These are phyloP conservation scores for Thalassiosira profunda DNA, from an alignment of 108 stramenopile genomes.

Conservation along the genomic window DNA sequence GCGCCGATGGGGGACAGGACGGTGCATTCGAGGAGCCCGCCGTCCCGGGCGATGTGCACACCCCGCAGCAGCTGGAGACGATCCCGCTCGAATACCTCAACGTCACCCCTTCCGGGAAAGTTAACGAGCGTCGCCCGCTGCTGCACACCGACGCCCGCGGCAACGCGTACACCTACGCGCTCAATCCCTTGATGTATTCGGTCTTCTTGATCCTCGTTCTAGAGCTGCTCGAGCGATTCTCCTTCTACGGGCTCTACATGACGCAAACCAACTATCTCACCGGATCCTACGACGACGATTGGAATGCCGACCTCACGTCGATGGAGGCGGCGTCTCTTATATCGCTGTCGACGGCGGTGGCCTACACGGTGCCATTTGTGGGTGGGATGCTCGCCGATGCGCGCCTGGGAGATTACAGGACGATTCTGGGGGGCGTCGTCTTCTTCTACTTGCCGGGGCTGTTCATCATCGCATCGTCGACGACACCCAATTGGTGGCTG, in stretches of 20 bases:
- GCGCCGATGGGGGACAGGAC: neutral
- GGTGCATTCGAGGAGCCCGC: neutral
- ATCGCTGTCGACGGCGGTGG: conserved; percentile 78
- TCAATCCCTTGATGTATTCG: conserved; percentile 68
- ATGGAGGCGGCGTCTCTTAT: conserved; percentile 74
- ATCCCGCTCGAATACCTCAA: conserved; percentile 29
- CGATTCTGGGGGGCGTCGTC: conserved; percentile 67
- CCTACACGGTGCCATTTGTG: conserved; percentile 88
- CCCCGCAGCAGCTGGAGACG: conserved; percentile 8
- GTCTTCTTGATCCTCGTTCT: conserved; percentile 82
- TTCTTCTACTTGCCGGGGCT: conserved; percentile 81
- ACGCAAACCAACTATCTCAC: conserved; percentile 86
- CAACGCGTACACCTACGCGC: conserved; percentile 54
- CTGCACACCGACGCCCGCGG: conserved; percentile 62
- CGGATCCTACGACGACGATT: conserved; percentile 75
- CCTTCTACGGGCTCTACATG: conserved; percentile 85
- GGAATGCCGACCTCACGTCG: conserved; percentile 77
- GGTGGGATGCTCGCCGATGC: conserved; percentile 83
- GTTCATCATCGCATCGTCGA: conserved; percentile 66
- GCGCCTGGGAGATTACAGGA: conserved; percentile 76
- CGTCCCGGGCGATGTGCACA: conserved; percentile 28
- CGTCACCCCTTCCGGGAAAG: neutral
- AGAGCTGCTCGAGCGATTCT: conserved; percentile 85
- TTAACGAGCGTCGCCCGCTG: too few species aligned
- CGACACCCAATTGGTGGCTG: conserved; percentile 70